Base-by-base conservation (phyloP, 2,329 filamentous ascomycete genomes). In the Paracamarosporium sp. region DNA sequence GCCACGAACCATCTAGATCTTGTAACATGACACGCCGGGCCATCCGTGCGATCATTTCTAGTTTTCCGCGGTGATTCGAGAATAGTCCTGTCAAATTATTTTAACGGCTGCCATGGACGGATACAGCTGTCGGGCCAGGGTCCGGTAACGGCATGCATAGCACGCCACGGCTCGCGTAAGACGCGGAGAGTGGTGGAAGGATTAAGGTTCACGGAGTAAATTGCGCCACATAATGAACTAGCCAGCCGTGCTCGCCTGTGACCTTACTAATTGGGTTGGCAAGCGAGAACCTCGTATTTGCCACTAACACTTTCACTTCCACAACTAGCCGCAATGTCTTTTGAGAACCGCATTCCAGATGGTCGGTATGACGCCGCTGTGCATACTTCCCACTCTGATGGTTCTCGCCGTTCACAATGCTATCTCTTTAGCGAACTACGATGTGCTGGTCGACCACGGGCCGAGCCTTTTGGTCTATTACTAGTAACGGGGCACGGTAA, bases 201-300 rank as follows among this genome's bases (percentile, higher is more conserved):
- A 38, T 50, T 38, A 3, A 38, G 25, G 31, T 38, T n/a, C 24
- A 20, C 20, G 36, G 33, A 17, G 27, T 6, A 22, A 40, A 40
- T n/a, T 38, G 17, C 47, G 47, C 47, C 47, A 50, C 47, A n/a
- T n/a, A 50, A 7, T 25, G 27, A 44, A n/a, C 41, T 44, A 44
- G 27, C 27, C 41, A 28, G 24, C 41, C 41, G 41, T 17, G 41
- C 15, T 28, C 41, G 24, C 24, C n/a, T 28, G 8, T 8, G 25
- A 17, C 25, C 25, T 20, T 30, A 20, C 27, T 25, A 15, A 8
- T 45, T 45, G 13, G 25, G 43, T 28, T 30, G 30, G 43, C 25
- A 30, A 45, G 25, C 43, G 43, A 45, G 12, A 17, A 17, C 43
- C 43, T 45, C 25, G 43, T 28, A 17, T 45, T 17, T 28, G 43